Percentiles rank a stretch among this genome's conserved stretches.
Evolutionary conservation across 2,329 filamentous ascomycete species (phyloP).

Genomic region (Nemania serpens): DNA sequence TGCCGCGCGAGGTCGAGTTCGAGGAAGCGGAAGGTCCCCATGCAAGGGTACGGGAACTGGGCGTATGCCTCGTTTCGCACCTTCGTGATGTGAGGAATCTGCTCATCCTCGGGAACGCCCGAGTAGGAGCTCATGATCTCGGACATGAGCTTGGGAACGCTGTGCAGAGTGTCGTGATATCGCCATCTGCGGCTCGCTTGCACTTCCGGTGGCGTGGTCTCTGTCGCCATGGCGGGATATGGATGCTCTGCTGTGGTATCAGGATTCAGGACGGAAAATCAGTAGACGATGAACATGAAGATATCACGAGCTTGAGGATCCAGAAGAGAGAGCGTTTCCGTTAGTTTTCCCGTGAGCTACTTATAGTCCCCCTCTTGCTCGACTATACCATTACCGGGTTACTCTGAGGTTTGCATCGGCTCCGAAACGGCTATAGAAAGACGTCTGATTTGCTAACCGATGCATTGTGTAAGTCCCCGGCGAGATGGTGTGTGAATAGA

Average conservation of each 20-base stretch:
- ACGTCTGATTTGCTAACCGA: not conserved
- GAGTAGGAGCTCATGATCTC: slow-evolving; percentile 31
- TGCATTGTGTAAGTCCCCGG: too few species aligned
- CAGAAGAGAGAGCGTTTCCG: too few species aligned
- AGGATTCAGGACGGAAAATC: too few species aligned
- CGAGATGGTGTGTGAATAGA: too few species aligned
- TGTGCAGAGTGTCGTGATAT: slow-evolving; percentile 25
- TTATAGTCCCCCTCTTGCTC: not conserved
- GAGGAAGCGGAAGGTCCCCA: slow-evolving; percentile 50
- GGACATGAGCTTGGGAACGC: slow-evolving; percentile 29
- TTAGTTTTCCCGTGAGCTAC: not conserved
- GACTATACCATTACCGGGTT: too few species aligned
- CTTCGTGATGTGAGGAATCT: slow-evolving; percentile 32
- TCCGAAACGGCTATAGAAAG: slow-evolving; percentile 17
- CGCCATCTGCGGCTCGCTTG: not conserved
- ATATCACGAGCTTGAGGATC: too few species aligned
- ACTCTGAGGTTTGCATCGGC: slow-evolving; percentile 1
- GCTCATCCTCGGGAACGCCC: slow-evolving; percentile 26
- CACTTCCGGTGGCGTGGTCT: not conserved
- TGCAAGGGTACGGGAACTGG: slow-evolving; percentile 47
- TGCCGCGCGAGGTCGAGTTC: slow-evolving; percentile 45
- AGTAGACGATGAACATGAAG: too few species aligned
- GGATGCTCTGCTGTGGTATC: not conserved
- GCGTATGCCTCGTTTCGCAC: slow-evolving; percentile 35
- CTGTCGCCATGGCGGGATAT: not conserved